Percentiles rank a stretch among this genome's conserved stretches.
Conservation (phyloP, 2,329 filamentous ascomycete species). For the Lasiodiplodia citricola region DNA sequence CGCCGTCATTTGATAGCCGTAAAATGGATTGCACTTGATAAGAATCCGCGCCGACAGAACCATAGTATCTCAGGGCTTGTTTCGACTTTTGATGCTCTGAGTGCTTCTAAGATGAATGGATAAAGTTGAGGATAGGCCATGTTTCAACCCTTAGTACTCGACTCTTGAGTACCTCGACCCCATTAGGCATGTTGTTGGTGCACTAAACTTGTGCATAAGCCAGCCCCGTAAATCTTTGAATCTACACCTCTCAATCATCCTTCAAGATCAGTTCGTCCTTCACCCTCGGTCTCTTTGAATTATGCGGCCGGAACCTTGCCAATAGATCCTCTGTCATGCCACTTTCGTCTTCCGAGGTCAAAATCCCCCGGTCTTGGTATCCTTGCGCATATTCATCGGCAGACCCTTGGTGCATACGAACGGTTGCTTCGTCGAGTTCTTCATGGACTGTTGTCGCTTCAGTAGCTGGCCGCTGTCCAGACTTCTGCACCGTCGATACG, state of each 20-base stretch:
- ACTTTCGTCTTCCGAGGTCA: background rate
- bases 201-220: background rate
- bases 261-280: background rate
- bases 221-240: background rate
- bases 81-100: too few relatives aligned
- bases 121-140: too few relatives aligned
- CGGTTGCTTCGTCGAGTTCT: background rate
- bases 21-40: too few relatives aligned
- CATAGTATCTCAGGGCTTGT: too few relatives aligned
- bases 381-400: background rate
- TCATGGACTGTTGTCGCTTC: background rate
- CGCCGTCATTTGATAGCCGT: too few relatives aligned
- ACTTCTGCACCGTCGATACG: background rate
- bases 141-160: too few relatives aligned
- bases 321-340: background rate
- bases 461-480: background rate
- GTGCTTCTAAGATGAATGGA: too few relatives aligned
- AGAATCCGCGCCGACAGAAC: too few relatives aligned
- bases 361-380: background rate
- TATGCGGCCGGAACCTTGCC: slow-evolving; percentile 1
- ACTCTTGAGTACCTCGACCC: too few relatives aligned
- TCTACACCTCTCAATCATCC: background rate
- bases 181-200: background rate
- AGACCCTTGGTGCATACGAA: background rate
- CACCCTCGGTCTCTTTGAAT: background rate